Evolutionary conservation across 2,329 filamentous ascomycete genomes (phyloP), one percentile per base, ranked within the genome.

Genomic region (Pyricularia sp.): DNA sequence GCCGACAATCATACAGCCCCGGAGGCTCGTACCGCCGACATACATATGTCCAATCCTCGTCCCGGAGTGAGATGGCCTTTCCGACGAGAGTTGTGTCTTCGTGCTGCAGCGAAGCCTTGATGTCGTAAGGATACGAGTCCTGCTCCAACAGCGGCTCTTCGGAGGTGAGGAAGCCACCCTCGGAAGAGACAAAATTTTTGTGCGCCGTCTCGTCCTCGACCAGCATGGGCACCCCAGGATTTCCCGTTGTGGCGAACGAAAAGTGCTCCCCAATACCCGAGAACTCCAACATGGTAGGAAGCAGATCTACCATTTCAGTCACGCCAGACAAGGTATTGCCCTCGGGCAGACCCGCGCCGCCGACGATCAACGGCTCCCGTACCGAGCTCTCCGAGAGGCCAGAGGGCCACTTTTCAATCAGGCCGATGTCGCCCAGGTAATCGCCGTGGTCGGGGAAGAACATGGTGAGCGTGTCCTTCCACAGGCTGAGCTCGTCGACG

Each of bases 351-450:
- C 77, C 77, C 0, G 71, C 76, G 0, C 78, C 78, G 1, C 73
- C 78, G 19, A 80, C 72, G 26, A 81, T 76, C 0, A 81, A 70
- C 0, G 78, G 79, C 63, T 79, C 76, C 19, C 76, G 77, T 0
- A 76, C 72, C 0, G 81, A 72, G 0, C 73, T 72, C 35, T 80
- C 76, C 0, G 75, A 78, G 0, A 80, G 67, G 2, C 75, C 78
- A 0, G 76, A 78, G 0, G 77, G 78, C 78, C 79, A 81, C 65
- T 81, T 81, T 68, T 81, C 78, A 26, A 82, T 77, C 13, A 81
- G 69, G 0, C 78, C 78, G 64, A 79, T 73, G 63, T 81, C 78
- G 13, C 78, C 78, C 0, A 81, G 73, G 63, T 77, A 81, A 64
- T 81, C 78, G 3, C 78, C 78, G 65, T 78, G 78, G 60, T 78